Evolutionary conservation across 108 stramenopile species (phyloP).

Genomic region (Cyclotella cryptica): DNA sequence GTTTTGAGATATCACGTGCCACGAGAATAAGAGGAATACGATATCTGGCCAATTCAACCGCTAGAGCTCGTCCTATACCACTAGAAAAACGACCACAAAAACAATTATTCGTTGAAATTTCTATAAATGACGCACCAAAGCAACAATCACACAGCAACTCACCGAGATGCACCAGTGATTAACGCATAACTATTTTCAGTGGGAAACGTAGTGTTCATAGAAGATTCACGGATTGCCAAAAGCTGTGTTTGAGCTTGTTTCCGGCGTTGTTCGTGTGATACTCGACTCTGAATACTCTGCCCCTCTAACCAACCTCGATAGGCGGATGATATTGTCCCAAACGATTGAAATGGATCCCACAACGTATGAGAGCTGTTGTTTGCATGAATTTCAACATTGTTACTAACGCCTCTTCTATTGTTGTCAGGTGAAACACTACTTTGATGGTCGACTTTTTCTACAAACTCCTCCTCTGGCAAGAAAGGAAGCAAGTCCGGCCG

Average conservation of each 20-base stretch:
- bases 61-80: slow-evolving; percentile 85
- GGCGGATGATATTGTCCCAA: slow-evolving; percentile 47
- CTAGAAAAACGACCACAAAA: neutral
- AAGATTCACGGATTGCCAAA: slow-evolving; percentile 44
- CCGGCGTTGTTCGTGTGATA: slow-evolving; percentile 35
- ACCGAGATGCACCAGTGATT: slow-evolving; percentile 82
- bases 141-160: neutral
- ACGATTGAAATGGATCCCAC: slow-evolving; percentile 55
- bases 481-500: slow-evolving; percentile 75
- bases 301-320: slow-evolving; percentile 49
- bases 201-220: slow-evolving; percentile 12
- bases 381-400: neutral
- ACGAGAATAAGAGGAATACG: slow-evolving; percentile 86
- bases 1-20: slow-evolving; percentile 69
- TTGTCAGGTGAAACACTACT: neutral
- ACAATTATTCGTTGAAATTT: too few relatives aligned
- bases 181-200: slow-evolving; percentile 67
- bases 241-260: slow-evolving; percentile 54
- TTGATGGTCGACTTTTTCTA: slow-evolving; percentile 22
- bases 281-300: slow-evolving; percentile 20
- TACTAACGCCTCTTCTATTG: neutral
- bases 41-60: slow-evolving; percentile 86
- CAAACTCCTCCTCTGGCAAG: slow-evolving; percentile 64
- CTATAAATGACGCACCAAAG: neutral
- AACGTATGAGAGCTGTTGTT: slow-evolving; percentile 13